These are phyloP conservation scores for Plectosphaerella cucumerina DNA, from an alignment of 2,329 filamentous ascomycete genomes.

Conservation along the genomic window DNA sequence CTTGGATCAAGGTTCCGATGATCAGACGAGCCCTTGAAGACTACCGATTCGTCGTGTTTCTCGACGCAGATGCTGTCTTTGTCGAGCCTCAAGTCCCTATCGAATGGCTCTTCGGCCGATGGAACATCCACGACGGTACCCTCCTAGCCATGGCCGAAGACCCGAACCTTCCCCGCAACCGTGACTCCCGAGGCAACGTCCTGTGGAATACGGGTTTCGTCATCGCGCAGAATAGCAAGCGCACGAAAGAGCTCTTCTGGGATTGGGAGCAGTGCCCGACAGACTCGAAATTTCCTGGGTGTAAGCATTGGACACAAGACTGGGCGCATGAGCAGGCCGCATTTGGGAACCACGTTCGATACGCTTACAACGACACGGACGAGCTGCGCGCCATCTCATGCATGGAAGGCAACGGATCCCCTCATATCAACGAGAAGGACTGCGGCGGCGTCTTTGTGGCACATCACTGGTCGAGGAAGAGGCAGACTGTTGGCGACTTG, in stretches of 20 bases:
- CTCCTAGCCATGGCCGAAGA: conserved; percentile 42
- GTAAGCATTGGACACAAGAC: conserved; percentile 15
- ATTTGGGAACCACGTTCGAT: conserved; percentile 19
- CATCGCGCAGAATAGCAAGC: conserved; percentile 26
- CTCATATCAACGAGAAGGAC: conserved; percentile 14
- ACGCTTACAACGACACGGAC: conserved; percentile 16
- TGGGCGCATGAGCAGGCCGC: conserved; percentile 24
- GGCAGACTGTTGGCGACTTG: background rate
- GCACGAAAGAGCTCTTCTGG: conserved; percentile 11
- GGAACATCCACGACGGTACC: conserved; percentile 33
- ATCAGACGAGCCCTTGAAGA: conserved; percentile 30
- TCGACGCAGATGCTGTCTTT: conserved; percentile 41
- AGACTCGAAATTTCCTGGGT: conserved; percentile 11
- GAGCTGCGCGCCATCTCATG: conserved; percentile 17
- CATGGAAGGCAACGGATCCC: conserved; percentile 18
- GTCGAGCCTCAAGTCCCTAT: conserved; percentile 36
- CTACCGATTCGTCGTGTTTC: conserved; percentile 37
- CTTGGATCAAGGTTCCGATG: conserved; percentile 39
- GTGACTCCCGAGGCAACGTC: conserved; percentile 25
- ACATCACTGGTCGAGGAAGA: background rate
- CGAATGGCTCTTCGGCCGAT: conserved; percentile 45
- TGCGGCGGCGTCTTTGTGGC: conserved; percentile 18
- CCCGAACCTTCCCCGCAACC: conserved; percentile 30
- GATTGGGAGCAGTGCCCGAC: conserved; percentile 12
- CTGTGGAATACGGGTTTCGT: conserved; percentile 39